Percentiles rank a stretch among this genome's conserved stretches.
These are phyloP conservation scores for Raddia distichophylla DNA, from an alignment of 176 grass and related monocot genomes.

Conservation along the genomic window DNA sequence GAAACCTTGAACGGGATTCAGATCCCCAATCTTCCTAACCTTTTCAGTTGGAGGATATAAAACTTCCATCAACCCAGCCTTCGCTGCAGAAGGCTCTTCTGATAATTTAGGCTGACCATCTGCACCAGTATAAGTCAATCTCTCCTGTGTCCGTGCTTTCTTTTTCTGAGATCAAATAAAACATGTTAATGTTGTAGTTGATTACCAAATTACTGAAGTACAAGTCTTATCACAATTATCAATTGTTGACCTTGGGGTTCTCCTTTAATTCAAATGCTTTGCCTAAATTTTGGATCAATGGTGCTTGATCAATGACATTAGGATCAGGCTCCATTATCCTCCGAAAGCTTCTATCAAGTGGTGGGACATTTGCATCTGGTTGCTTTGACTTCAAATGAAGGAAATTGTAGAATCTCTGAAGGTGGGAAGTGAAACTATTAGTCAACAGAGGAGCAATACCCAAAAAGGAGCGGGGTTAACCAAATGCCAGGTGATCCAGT, in stretches of 20 bases:
- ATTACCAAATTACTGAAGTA: slow-evolving; percentile 26
- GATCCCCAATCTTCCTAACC: slow-evolving; percentile 59
- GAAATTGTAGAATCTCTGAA: slow-evolving; percentile 84
- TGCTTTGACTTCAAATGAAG: slow-evolving; percentile 87
- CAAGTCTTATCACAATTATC: slow-evolving; percentile 18
- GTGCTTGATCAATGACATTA: slow-evolving; percentile 51
- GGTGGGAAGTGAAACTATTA: slow-evolving; percentile 9
- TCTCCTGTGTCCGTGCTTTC: slow-evolving; percentile 52
- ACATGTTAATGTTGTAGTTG: slow-evolving; percentile 7
- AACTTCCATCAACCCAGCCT: slow-evolving; percentile 41
- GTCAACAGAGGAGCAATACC: slow-evolving; percentile 21
- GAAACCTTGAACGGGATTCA: slow-evolving; percentile 84
- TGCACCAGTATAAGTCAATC: slow-evolving; percentile 39
- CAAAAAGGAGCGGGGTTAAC: not conserved
- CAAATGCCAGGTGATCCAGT: slow-evolving; percentile 8
- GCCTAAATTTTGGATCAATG: slow-evolving; percentile 56
- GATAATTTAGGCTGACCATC: slow-evolving; percentile 45
- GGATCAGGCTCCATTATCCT: slow-evolving; percentile 69
- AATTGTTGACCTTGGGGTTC: slow-evolving; percentile 75
- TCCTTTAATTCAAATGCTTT: slow-evolving; percentile 78
- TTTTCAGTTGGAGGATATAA: slow-evolving; percentile 49
- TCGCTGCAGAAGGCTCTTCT: slow-evolving; percentile 45
- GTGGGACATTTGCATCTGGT: slow-evolving; percentile 71
- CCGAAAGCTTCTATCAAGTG: slow-evolving; percentile 68
- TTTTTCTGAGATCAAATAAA: slow-evolving; percentile 52